Percentiles rank a stretch among this genome's conserved stretches.
These are phyloP conservation scores for Tolypocladium tundrense DNA, from an alignment of 2,329 filamentous ascomycete genomes.

Conservation along the genomic window DNA sequence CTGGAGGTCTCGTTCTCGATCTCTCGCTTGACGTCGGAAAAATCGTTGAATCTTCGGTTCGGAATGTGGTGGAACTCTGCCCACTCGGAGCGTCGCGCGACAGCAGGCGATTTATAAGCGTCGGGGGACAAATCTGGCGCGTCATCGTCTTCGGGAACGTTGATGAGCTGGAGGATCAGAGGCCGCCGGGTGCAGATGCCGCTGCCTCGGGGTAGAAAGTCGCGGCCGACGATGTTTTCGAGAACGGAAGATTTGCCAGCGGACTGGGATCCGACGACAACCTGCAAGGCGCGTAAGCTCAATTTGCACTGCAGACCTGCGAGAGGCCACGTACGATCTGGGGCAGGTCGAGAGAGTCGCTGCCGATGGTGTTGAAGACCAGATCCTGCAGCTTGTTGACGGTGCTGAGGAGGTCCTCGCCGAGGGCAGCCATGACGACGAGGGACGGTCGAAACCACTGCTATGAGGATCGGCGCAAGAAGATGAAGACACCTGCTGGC, in stretches of 20 bases:
- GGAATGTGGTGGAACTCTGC: constrained; percentile 95
- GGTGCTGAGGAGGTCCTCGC: constrained; percentile 86
- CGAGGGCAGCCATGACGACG: constrained; percentile 74
- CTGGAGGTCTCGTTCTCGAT: constrained; percentile 94
- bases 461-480: background rate
- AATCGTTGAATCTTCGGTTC: constrained; percentile 80
- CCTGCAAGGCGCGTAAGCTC: constrained; percentile 40
- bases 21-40: constrained; percentile 85
- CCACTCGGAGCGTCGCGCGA: constrained; percentile 62
- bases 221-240: constrained; percentile 95
- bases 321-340: constrained; percentile 68
- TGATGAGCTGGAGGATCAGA: constrained; percentile 96
- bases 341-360: constrained; percentile 91
- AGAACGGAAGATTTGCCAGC: constrained; percentile 97
- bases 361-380: constrained; percentile 99
- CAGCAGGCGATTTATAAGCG: constrained; percentile 68
- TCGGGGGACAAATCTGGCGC: constrained; percentile 55
- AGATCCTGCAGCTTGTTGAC: constrained; percentile 98
- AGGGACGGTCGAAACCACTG: background rate
- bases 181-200: constrained; percentile 93
- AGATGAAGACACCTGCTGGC: background rate
- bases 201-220: constrained; percentile 91
- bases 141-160: constrained; percentile 69
- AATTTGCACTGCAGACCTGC: background rate
- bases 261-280: constrained; percentile 96